phyloP scores from a whole-genome alignment of 176 grass and related monocot genomes.

The sorghum (Sorghum bicolor) region Sorghum_bicolor_NCBIv3 NC_012877.2:11529001-11529500 shows the following conservation, averaged over 20 bases:
- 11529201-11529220: slow-evolving; percentile 19
- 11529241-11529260: slow-evolving; percentile 38
- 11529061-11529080: slow-evolving; percentile 37
- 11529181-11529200: not conserved
- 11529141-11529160: slow-evolving; percentile 43
- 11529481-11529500: not conserved
- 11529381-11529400: slow-evolving; percentile 35
- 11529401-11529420: not conserved
- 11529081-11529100: slow-evolving; percentile 31
- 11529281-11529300: slow-evolving; percentile 42
- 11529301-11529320: slow-evolving; percentile 34
- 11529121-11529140: slow-evolving; percentile 33
- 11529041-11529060: slow-evolving; percentile 27
- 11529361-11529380: slow-evolving; percentile 37
- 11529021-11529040: slow-evolving; percentile 33
- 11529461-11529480: not conserved
- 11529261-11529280: slow-evolving; percentile 4
- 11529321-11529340: slow-evolving; percentile 46
- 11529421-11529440: not conserved
- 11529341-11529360: not conserved
- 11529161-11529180: slow-evolving; percentile 26
- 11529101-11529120: not conserved
- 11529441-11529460: not conserved
- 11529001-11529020: not conserved
- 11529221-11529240: slow-evolving; percentile 49